Percentiles rank a stretch among this genome's conserved stretches.
Conservation (phyloP, 768 basidiomycete species). For the Lactarius evosmus region DNA sequence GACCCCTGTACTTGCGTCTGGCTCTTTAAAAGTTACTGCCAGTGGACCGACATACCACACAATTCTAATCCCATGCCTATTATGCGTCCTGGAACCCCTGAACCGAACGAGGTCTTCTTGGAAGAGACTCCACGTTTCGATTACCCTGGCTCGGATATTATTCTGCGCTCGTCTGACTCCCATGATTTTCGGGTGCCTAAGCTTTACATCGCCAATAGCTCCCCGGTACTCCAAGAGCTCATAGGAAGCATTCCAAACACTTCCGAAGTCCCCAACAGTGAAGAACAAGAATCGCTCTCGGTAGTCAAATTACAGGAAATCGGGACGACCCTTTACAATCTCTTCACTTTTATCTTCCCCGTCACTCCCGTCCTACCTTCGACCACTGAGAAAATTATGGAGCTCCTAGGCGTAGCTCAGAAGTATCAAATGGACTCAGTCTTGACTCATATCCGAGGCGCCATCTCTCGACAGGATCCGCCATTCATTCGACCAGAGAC, state of each 20-base stretch:
- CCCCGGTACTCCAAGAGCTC: background rate
- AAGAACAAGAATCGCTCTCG: background rate
- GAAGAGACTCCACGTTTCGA: too few species aligned
- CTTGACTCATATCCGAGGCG: background rate
- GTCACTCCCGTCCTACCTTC: background rate
- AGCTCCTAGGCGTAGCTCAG: conserved; percentile 8
- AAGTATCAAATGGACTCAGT: conserved; percentile 8
- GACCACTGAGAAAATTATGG: background rate
- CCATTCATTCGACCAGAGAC: background rate
- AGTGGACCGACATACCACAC: too few species aligned
- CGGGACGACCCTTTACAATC: background rate
- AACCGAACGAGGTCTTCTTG: too few species aligned
- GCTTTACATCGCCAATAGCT: background rate
- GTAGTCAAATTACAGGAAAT: background rate
- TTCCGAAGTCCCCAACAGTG: background rate
- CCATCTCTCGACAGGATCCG: background rate
- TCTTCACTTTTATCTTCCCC: conserved; percentile 18
- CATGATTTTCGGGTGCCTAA: background rate
- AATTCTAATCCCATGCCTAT: too few species aligned
- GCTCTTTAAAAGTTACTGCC: too few species aligned
- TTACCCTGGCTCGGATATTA: background rate
- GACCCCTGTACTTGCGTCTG: too few species aligned
- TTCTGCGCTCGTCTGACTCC: conserved; percentile 1
- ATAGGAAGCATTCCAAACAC: background rate
- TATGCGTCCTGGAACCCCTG: too few species aligned